Conservation (phyloP, 176 grass and related monocot genomes). For the Carex kokanica region DNA sequence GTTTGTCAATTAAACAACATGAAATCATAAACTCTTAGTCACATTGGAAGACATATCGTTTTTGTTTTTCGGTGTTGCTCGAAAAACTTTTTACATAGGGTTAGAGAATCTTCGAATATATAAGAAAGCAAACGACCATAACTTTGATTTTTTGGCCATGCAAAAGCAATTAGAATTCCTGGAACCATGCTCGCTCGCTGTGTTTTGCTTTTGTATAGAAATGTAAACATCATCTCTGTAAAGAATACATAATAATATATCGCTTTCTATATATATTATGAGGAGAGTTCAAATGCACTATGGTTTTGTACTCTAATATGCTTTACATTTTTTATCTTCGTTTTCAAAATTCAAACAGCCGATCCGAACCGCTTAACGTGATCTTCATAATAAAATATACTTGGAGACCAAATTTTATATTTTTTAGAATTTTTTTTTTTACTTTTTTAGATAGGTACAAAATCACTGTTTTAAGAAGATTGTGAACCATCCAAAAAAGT, state of each 20-base stretch:
- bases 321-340: too few species aligned
- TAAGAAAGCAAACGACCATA: neutral
- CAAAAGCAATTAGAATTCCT: neutral
- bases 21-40: neutral
- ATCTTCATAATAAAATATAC: too few species aligned
- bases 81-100: neutral
- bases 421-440: too few species aligned
- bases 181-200: neutral
- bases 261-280: neutral
- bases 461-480: too few species aligned
- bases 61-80: neutral
- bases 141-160: neutral
- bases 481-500: too few species aligned
- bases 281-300: too few species aligned
- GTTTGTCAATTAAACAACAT: neutral
- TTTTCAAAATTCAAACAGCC: too few species aligned
- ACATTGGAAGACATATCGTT: neutral
- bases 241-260: neutral
- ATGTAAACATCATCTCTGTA: neutral
- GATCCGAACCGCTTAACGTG: too few species aligned
- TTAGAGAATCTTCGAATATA: neutral
- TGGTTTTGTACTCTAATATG: too few species aligned
- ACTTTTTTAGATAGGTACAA: too few species aligned
- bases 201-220: neutral
- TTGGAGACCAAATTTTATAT: too few species aligned